Evolutionary conservation across 768 basidiomycete genomes (phyloP), one percentile per base, ranked within the genome.

Genomic region (Suillus paluster): DNA sequence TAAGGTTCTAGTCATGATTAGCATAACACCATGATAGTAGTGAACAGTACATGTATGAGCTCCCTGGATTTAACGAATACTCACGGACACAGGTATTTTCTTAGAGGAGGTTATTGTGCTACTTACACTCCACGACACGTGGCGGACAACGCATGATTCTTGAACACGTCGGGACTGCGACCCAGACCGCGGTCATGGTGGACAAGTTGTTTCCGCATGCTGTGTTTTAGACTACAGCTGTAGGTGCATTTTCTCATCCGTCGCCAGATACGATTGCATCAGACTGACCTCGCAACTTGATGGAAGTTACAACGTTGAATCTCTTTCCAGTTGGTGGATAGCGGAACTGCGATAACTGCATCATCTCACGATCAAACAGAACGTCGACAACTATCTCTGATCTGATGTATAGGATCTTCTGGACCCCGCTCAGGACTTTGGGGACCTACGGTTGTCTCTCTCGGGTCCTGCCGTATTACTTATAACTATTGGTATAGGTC

Each of bases 71-170:
- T n/a, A n/a, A n/a, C n/a, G 17, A 49, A 17, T 49, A 27, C 25
- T 19, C 19, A 6, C 30, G 30, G 30, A 30, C 30, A 6, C 30
- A 30, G 23, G 10, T 5, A 27, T 10, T 38, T 36, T 6, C 53
- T 6, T 8, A 23, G 23, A 25, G 23, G 38, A 25, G 10, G 23
- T 7, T 25, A 17, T 39, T 3, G 23, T 36, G 14, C 38, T 11
- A 9, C 14, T 10, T 23, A n/a, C 8, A 52, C 5, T 52, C 36
- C 6, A 23, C 5, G 23, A 39, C 30, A 50, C 49, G 49, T 50
- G 49, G 49, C 30, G 11, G 49, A 50, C 33, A 50, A 50, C 30
- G 49, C 49, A 50, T 50, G 49, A 50, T 33, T 30, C 15, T 49
- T 17, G 17, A 33, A 33, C 19, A 50, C 49, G 49, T 30, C 49